phyloP scores from a whole-genome alignment of 164 flowering plant genomes.

The Protea cynaroides region DNA sequence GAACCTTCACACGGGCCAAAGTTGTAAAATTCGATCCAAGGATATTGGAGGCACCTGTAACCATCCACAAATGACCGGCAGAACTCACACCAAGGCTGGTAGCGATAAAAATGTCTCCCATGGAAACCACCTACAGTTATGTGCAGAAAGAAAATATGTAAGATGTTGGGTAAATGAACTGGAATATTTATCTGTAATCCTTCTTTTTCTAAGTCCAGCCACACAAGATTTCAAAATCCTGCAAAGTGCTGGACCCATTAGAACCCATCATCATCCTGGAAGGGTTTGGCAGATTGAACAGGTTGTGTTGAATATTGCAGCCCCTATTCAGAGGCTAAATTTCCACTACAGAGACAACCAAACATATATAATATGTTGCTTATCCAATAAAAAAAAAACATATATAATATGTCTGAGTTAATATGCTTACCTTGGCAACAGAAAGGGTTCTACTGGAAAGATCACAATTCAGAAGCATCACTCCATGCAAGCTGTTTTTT shows the following conservation, averaged over 20 bases:
- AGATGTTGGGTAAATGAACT: not conserved
- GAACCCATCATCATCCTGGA: too few species aligned
- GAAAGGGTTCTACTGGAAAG: constrained; percentile 44
- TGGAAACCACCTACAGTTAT: constrained; percentile 44
- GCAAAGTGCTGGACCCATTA: too few species aligned
- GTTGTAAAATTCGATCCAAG: constrained; percentile 25
- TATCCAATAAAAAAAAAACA: too few species aligned
- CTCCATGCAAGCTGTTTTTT: constrained; percentile 61
- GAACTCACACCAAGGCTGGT: constrained; percentile 53
- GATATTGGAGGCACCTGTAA: constrained; percentile 71
- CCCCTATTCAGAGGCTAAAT: too few species aligned
- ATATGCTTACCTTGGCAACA: constrained; percentile 50
- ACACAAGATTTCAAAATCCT: not conserved
- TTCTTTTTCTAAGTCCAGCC: too few species aligned
- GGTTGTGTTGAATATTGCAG: too few species aligned
- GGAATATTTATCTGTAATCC: not conserved
- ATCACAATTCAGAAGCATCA: constrained; percentile 56
- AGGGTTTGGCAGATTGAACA: too few species aligned
- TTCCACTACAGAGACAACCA: too few species aligned
- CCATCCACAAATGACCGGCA: constrained; percentile 61
- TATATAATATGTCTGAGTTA: not conserved
- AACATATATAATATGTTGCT: too few species aligned
- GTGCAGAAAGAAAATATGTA: not conserved
- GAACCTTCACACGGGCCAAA: constrained; percentile 51
- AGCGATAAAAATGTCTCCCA: constrained; percentile 54